A percentile compares a stretch with the other conserved stretches of the same genome.
Conservation (phyloP, 257 asterid species). For the Solanum chaucha region DNA sequence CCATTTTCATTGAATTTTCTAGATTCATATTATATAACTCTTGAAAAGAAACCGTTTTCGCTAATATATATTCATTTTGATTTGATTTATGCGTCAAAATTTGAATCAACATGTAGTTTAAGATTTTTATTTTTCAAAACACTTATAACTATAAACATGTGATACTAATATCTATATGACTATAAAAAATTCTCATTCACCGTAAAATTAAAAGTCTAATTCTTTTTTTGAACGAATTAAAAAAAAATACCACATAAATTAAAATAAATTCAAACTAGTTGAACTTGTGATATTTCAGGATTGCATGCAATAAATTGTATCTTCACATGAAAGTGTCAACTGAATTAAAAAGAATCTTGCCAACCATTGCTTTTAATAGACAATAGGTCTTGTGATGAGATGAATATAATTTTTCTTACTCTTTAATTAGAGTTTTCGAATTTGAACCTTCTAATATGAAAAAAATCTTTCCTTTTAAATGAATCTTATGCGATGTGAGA, state of each 20-base stretch:
- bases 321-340: neutral
- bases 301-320: neutral
- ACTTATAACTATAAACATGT: too few relatives aligned
- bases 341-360: neutral
- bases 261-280: neutral
- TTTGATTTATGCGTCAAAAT: neutral
- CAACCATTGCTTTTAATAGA: neutral
- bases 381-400: neutral
- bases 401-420: neutral
- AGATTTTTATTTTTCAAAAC: too few relatives aligned
- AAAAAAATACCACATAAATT: neutral
- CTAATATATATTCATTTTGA: too few relatives aligned
- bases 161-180: too few relatives aligned
- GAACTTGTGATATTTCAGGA: neutral
- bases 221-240: too few relatives aligned
- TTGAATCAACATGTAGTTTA: too few relatives aligned
- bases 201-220: neutral
- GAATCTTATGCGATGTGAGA: accelerated
- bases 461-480: neutral
- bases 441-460: neutral
- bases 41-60: too few relatives aligned
- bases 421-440: neutral
- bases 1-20: too few relatives aligned
- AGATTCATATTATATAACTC: neutral
- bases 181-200: too few relatives aligned